Base-by-base conservation (phyloP, 2,329 filamentous ascomycete genomes). In the Nannizziopsis barbatae region DNA sequence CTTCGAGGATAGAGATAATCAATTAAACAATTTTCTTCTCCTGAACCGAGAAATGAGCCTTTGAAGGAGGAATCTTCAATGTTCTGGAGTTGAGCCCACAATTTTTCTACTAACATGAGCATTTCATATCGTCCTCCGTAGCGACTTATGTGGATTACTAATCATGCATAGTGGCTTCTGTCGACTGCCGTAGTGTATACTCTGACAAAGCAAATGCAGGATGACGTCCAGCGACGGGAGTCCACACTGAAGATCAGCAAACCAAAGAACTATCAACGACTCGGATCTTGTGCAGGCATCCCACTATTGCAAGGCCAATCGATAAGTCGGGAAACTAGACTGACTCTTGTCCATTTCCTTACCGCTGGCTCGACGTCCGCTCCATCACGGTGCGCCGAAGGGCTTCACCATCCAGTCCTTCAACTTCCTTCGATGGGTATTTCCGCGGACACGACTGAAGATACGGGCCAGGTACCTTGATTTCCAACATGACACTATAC, bases 401-500 rank as follows among this genome's bases (percentile, higher is more conserved):
- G 37, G 37, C 17, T 42, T 47, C 31, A 41, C 45, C 45, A 15
- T 48, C 31, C 35, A 42, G 20, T 27, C 37, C 45, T 17, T 42
- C 17, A 15, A 3, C 9, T 32, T 45, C 36, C 62, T 87, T 43
- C 76, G 81, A 57, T 58, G 59, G 57, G 12, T 81, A 79, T 80
- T 88, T 58, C 82, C 83, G n/a, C 71, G 73, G 56, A 69, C 76
- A 52, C 77, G 77, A 62, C 73, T 77, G 53, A 77, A 74, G 56
- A 81, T 81, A 57, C 80, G 79, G 61, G 76, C 80, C 51, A 77
- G 75, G 52, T 71, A 92, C 47, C 75, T 81, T 57, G 71, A 75
- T 55, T 80, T 95, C 63, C 84, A 80, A 53, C 77, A 86, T 74
- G 79, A 88, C 57, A 85, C 78, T 4, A 66, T 94, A 18, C 85